Base-by-base conservation (phyloP, 441 rosid species). In the Geranium incanum region DNA sequence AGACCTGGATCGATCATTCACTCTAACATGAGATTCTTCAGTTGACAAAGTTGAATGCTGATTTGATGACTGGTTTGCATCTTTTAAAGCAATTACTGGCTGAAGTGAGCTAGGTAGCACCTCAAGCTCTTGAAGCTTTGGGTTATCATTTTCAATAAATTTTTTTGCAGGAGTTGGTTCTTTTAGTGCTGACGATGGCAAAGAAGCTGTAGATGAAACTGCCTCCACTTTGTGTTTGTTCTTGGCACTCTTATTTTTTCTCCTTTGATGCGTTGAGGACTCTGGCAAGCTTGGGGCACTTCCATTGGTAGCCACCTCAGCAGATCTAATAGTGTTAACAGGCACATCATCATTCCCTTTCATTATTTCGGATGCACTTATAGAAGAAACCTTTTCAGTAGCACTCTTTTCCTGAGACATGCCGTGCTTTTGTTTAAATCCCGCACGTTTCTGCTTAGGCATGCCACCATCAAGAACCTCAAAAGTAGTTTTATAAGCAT, bases 221-320 rank as follows among this genome's bases (percentile, higher is more conserved):
- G 85, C 92, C 21, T 86, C 98, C 75, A 81, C 78, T 76, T 78
- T 91, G 52, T 81, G 85, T 84, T 85, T 95, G 84, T 74, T 83
- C 80, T 85, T 89, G 73, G 86, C 85, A 70, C 70, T 78, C 85
- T 78, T 86, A 82, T 73, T 87, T 74, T 76, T 84, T 78, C 84
- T 91, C 79, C 81, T 85, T 59, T 83, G 80, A 72, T 83, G 83
- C 19, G 68, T 74, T 36, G 84, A 73, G 69, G 77, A 45, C 82
- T 88, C 97, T 1, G 82, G 81, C 77, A 71, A 36, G 74, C 64
- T 78, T 68, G 87, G 72, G 63, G 69, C 69, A 57, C 66, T 76
- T 71, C 85, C 90, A 69, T 60, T 72, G 33, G 80, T 71, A 68
- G 76, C 77, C 79, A 37, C 76, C 71, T 78, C 82, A 70, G 36